Evolutionary conservation across 305 asterid genomes (phyloP).

Genomic region (Fraxinus ornus): DNA sequence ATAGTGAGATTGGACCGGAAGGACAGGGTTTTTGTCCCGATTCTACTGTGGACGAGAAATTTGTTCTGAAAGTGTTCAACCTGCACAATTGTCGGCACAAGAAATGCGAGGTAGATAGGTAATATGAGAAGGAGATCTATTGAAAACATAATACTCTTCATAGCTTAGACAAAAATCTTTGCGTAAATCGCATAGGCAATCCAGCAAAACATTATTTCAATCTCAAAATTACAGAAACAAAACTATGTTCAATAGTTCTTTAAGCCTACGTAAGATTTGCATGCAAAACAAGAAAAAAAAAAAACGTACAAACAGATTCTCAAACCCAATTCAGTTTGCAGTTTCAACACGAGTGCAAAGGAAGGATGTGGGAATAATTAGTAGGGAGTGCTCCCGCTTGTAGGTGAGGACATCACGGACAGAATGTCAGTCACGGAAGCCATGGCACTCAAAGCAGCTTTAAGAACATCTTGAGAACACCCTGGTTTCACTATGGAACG

Average conservation of each 20-base stretch:
- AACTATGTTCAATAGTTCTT: neutral
- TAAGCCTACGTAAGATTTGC: neutral
- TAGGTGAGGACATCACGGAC: constrained; percentile 64
- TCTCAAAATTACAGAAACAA: neutral
- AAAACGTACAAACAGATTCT: neutral
- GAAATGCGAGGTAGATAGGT: neutral
- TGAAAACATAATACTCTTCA: neutral
- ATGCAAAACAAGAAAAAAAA: neutral
- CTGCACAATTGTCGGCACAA: neutral
- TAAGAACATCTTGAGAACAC: constrained; percentile 90
- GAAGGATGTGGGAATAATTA: neutral
- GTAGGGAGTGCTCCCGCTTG: constrained; percentile 52
- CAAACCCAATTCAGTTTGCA: neutral
- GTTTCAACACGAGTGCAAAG: neutral
- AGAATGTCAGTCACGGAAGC: constrained; percentile 88
- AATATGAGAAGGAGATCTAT: neutral
- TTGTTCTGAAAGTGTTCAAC: neutral
- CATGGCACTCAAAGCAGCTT: constrained; percentile 95
- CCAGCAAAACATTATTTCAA: neutral
- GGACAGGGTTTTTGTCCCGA: neutral
- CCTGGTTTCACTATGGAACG: constrained; percentile 94
- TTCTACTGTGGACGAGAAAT: neutral
- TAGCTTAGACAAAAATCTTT: neutral
- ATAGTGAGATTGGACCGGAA: neutral
- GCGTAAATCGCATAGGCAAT: neutral